These are phyloP conservation scores for Wakefieldia striispora DNA, from an alignment of 768 basidiomycete species.

Conservation along the genomic window DNA sequence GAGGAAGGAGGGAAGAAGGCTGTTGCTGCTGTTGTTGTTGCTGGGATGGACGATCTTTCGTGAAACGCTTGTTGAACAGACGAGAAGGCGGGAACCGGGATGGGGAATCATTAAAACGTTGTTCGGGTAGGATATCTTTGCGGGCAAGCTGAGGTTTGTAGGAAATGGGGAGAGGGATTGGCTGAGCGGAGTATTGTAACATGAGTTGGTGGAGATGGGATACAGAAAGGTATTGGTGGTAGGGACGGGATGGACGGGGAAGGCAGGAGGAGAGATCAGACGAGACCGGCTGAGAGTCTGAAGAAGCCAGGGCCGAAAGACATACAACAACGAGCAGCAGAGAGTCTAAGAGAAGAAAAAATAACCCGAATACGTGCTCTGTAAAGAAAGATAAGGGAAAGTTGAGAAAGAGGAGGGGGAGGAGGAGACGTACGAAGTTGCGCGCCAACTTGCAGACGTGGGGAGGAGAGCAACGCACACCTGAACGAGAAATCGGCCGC, in stretches of 20 bases:
- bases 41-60: constrained; percentile 30
- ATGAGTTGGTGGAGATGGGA: constrained; percentile 40
- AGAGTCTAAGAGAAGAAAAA: constrained; percentile 5
- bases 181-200: constrained; percentile 54
- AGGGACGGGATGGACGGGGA: constrained; percentile 26
- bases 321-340: constrained; percentile 21
- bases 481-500: constrained; percentile 13
- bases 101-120: constrained; percentile 27
- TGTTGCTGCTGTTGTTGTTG: constrained; percentile 10
- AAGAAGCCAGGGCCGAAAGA: constrained; percentile 25
- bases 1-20: neutral
- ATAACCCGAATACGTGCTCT: constrained; percentile 9
- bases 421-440: constrained; percentile 19
- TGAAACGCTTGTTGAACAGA: constrained; percentile 35
- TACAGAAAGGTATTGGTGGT: constrained; percentile 30
- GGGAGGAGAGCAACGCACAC: constrained; percentile 27
- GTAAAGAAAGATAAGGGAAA: neutral
- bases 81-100: constrained; percentile 18
- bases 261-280: constrained; percentile 43
- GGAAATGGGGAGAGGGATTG: constrained; percentile 32
- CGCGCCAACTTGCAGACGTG: constrained; percentile 23
- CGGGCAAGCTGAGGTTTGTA: constrained; percentile 28
- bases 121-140: constrained; percentile 33
- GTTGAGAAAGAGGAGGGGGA: neutral
- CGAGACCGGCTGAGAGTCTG: constrained; percentile 45